Evolutionary conservation across 345 rosid genomes (phyloP).

Genomic region (Acer saccharum): DNA sequence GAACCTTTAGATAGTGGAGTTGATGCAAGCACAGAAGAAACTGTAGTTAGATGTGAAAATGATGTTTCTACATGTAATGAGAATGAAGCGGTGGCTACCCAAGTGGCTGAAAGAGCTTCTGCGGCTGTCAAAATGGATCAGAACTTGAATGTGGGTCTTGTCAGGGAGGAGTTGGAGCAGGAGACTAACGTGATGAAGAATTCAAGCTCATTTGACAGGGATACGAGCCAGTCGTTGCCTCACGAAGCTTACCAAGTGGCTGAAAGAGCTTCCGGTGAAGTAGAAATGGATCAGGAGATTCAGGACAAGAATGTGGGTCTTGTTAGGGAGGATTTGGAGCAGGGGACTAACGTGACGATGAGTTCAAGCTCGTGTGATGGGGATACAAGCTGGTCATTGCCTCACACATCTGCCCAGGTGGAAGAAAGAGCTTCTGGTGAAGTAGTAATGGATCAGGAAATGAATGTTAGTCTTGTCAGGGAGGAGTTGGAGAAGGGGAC

Average conservation of each 20-base stretch:
- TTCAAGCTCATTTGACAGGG: neutral
- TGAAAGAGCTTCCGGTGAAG: slow-evolving; percentile 5
- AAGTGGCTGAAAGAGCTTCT: slow-evolving; percentile 6
- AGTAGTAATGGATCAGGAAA: neutral
- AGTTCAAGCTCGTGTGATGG: neutral
- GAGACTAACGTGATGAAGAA: neutral
- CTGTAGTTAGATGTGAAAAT: neutral
- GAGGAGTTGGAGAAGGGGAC: slow-evolving; percentile 6
- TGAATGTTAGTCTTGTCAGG: neutral
- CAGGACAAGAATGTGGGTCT: neutral
- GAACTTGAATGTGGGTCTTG: neutral
- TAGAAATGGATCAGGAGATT: neutral
- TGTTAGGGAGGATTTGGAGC: slow-evolving; percentile 11
- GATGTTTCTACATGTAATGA: slow-evolving; percentile 8
- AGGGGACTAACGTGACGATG: neutral
- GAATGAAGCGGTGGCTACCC: neutral
- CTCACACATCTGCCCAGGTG: neutral
- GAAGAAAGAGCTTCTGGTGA: slow-evolving; percentile 3
- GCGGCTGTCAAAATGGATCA: neutral
- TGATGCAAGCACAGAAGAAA: slow-evolving; percentile 2
- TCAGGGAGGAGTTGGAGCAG: slow-evolving; percentile 12
- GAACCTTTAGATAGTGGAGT: slow-evolving; percentile 14
- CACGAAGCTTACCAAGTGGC: slow-evolving; percentile 1
- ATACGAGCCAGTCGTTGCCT: neutral
- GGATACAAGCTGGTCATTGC: neutral